Evolutionary conservation across 148 eudicot species (phyloP).

Genomic region (Rhododendron molle): DNA sequence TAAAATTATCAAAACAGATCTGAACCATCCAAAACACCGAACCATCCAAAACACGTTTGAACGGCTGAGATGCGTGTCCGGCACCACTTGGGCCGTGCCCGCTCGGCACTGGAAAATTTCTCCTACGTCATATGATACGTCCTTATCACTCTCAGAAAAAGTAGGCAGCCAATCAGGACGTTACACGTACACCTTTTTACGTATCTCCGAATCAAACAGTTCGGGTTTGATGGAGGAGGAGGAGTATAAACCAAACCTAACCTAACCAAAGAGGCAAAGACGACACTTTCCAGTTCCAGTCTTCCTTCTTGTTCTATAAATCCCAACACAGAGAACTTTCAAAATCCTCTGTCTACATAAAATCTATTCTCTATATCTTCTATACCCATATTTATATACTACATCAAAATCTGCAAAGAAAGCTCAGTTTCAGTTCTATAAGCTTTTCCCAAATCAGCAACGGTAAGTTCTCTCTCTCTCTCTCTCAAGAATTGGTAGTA

Average conservation of each 20-base stretch:
- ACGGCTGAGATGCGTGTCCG: no score
- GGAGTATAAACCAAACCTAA: neutral
- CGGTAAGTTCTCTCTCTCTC: constrained; percentile 4
- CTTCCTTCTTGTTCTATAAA: neutral
- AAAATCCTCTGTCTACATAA: neutral
- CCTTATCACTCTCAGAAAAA: no score
- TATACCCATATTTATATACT: neutral
- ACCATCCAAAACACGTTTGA: no score
- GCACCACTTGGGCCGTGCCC: no score
- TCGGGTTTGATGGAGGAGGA: neutral
- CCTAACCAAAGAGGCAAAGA: neutral
- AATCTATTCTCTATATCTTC: neutral
- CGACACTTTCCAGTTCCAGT: neutral
- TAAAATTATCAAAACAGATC: no score
- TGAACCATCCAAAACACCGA: no score
- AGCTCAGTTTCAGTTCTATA: neutral
- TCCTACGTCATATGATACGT: no score
- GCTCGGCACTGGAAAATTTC: no score
- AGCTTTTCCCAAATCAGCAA: neutral
- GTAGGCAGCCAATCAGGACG: neutral
- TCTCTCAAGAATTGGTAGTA: neutral
- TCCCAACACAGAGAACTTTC: neutral
- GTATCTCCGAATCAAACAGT: neutral
- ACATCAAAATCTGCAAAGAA: neutral
- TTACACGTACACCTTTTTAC: neutral